Base-by-base conservation (phyloP, 345 rosid species). In the Eucalyptus camaldulensis region DNA sequence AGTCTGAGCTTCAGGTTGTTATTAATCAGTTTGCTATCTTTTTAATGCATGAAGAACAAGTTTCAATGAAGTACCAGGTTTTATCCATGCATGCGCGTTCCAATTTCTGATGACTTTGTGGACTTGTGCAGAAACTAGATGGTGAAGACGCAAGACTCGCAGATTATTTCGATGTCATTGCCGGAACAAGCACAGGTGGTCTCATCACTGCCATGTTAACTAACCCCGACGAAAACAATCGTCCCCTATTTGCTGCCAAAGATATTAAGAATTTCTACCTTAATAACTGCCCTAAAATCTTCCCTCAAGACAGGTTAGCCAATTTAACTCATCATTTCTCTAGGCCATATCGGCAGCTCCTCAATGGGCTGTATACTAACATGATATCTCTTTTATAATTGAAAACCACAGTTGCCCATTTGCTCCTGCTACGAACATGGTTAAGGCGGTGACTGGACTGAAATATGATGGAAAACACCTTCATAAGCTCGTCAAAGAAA, bases 111-210 rank as follows among this genome's bases (percentile, higher is more conserved):
- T 72, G 81, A 24, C 44, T 72, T 19, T 37, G 25, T 72, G 81
- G 13, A 72, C 12, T 72, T 24, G 45, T 72, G 83, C 90, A 93
- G 94, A 90, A 93, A 65, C 86, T 93, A 50, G 94, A 93, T 62
- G 94, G 93, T 6, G 88, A 88, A n/a, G 90, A 88, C 5, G 93
- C 92, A 81, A 91, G 94, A 88, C 62, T 93, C 3, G 93, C 92
- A 15, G 93, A 92, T 76, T 92, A 92, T 58, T 92, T 92, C 17
- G 92, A 92, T 53, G 92, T 91, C 49, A 50, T 50, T 50, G 54
- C 93, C 1, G 92, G 93, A 54, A 92, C 94, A 10, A 91, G 94
- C 92, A 92, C 94, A 0, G 93, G 94, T 4, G 94, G 94, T 15
- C 93, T 93, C 3, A 92, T 93, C 19, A 87, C 94, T 4, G 90